phyloP scores from a whole-genome alignment of 345 rosid genomes.

The Euclidium syriacum region DNA sequence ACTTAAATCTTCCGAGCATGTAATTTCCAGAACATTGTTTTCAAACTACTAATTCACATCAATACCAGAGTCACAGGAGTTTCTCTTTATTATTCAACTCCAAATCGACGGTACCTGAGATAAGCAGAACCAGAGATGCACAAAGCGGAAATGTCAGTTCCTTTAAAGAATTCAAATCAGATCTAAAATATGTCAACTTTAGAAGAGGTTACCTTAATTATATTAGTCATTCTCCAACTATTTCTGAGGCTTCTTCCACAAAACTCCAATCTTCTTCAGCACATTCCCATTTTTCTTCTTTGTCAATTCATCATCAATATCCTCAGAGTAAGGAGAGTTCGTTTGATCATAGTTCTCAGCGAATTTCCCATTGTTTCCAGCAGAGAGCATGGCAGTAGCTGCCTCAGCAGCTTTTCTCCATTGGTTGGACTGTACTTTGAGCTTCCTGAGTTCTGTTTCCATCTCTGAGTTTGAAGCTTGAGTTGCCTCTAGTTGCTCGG shows the following conservation, averaged over 20 bases:
- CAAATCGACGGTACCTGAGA: constrained; percentile 19
- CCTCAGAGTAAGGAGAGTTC: constrained; percentile 54
- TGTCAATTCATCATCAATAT: constrained; percentile 64
- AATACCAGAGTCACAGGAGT: constrained; percentile 13
- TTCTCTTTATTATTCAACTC: constrained; percentile 21
- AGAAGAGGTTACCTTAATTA: constrained; percentile 19
- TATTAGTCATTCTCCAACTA: constrained; percentile 25
- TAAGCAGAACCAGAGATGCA: neutral
- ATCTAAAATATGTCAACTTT: neutral
- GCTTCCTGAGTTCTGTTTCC: constrained; percentile 76
- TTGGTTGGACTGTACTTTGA: constrained; percentile 95
- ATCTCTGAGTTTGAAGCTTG: constrained; percentile 62
- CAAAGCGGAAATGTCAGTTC: neutral
- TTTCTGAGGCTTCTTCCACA: constrained; percentile 96
- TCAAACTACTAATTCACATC: constrained; percentile 24
- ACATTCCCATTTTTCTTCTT: constrained; percentile 94
- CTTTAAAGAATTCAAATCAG: neutral
- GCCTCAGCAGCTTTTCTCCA: constrained; percentile 99
- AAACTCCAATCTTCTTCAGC: constrained; percentile 89
- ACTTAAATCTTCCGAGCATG: constrained; percentile 12
- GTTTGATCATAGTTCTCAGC: constrained; percentile 49
- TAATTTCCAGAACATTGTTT: constrained; percentile 7
- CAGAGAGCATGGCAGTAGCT: constrained; percentile 84
- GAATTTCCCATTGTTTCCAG: constrained; percentile 68
- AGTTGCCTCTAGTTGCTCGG: constrained; percentile 81